Percentiles rank a stretch among this genome's conserved stretches.
Conservation (phyloP, 352 stramenopile species). For the Phytophthora palmivora region DNA sequence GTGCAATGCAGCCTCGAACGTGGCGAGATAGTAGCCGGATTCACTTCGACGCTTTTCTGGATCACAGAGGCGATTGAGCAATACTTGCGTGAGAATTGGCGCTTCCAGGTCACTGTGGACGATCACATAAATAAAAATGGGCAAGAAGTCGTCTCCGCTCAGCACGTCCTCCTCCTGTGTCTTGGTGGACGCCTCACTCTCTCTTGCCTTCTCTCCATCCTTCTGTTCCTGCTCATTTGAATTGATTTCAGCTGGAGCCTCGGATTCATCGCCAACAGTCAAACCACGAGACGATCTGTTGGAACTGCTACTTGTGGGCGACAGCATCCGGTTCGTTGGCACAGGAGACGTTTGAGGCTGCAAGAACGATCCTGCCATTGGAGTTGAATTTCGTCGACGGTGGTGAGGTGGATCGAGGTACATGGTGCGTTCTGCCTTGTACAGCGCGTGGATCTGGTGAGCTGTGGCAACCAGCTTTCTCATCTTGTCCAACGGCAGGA, state of each 20-base stretch:
- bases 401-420: slow-evolving; percentile 41
- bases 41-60: slow-evolving; percentile 86
- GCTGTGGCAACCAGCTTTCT: slow-evolving; percentile 77
- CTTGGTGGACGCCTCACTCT: slow-evolving; percentile 24
- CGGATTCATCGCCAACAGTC: slow-evolving; percentile 34
- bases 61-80: slow-evolving; percentile 86
- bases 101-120: slow-evolving; percentile 79
- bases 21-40: slow-evolving; percentile 89
- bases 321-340: slow-evolving; percentile 31
- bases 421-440: slow-evolving; percentile 68
- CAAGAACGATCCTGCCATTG: slow-evolving; percentile 31
- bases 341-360: slow-evolving; percentile 22
- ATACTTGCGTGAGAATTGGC: slow-evolving; percentile 83
- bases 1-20: slow-evolving; percentile 82
- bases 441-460: slow-evolving; percentile 76
- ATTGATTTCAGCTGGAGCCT: slow-evolving; percentile 24
- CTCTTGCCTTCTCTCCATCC: slow-evolving; percentile 6
- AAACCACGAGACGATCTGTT: slow-evolving; percentile 35
- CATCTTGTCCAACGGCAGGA: slow-evolving; percentile 86
- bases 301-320: slow-evolving; percentile 32
- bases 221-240: slow-evolving; percentile 10
- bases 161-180: slow-evolving; percentile 70
- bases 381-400: slow-evolving; percentile 56
- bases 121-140: slow-evolving; percentile 92
- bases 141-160: slow-evolving; percentile 86